phyloP scores from a whole-genome alignment of 345 rosid genomes.

The Melastoma malabathricum region DNA sequence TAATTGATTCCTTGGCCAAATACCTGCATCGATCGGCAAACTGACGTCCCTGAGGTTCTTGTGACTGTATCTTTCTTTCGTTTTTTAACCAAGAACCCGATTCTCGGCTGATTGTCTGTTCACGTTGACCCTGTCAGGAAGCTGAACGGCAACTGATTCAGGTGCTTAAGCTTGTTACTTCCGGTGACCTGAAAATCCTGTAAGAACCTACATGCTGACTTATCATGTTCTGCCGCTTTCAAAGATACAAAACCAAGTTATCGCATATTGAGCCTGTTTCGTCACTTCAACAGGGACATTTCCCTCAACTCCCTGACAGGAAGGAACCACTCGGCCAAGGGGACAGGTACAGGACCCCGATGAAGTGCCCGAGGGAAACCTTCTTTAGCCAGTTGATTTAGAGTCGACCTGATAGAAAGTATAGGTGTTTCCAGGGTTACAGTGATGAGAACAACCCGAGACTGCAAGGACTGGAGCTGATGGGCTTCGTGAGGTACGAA shows the following conservation, averaged over 20 bases:
- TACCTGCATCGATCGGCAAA: constrained; percentile 30
- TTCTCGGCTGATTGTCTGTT: background rate
- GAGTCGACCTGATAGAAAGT: constrained; percentile 65
- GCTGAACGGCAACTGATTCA: constrained; percentile 26
- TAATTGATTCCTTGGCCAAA: constrained; percentile 22
- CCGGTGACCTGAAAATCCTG: constrained; percentile 20
- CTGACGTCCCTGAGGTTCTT: constrained; percentile 18
- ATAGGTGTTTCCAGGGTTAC: constrained; percentile 5
- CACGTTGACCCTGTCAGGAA: constrained; percentile 15
- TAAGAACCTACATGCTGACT: constrained; percentile 11
- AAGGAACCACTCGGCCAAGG: constrained; percentile 12
- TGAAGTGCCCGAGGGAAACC: no score
- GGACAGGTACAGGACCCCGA: constrained; percentile 13
- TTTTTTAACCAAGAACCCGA: background rate
- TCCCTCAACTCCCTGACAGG: constrained; percentile 24
- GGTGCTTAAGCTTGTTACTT: constrained; percentile 14
- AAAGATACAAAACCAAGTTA: no score
- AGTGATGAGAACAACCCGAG: constrained; percentile 47
- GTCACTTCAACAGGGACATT: constrained; percentile 22
- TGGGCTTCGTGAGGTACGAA: constrained; percentile 67
- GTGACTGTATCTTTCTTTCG: constrained; percentile 11
- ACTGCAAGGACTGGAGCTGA: constrained; percentile 62
- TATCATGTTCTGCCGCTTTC: no score
- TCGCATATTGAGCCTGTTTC: background rate
- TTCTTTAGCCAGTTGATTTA: constrained; percentile 41